Evolutionary conservation across 2,329 filamentous ascomycete species (phyloP).

Genomic region (Sordariomycetes sp.): DNA sequence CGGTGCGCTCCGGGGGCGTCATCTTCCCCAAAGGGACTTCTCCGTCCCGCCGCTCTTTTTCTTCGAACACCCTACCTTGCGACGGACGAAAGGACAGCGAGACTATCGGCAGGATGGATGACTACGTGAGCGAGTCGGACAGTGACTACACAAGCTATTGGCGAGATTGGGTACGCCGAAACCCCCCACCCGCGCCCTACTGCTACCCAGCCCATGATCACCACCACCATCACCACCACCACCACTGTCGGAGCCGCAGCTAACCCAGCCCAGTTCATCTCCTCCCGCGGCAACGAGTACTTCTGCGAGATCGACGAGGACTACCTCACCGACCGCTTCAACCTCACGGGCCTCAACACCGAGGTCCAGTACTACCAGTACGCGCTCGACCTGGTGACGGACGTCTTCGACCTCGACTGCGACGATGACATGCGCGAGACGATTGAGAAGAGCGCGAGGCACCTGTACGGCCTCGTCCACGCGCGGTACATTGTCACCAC

Average conservation of each 20-base stretch:
- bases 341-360: conserved; percentile 90
- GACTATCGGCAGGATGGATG: conserved; percentile 75
- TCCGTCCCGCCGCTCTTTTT: neutral
- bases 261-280: conserved; percentile 86
- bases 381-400: conserved; percentile 91
- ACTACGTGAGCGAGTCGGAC: conserved; percentile 95
- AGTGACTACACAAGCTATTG: conserved; percentile 99
- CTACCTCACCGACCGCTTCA: conserved; percentile 96
- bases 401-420: conserved; percentile 97
- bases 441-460: conserved; percentile 93
- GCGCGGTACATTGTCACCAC: conserved; percentile 96
- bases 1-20: too few relatives aligned
- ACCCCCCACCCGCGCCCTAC: too few relatives aligned
- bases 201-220: too few relatives aligned
- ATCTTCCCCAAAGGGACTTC: neutral
- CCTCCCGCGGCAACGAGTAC: conserved; percentile 94
- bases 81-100: too few relatives aligned
- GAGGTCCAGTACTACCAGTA: conserved; percentile 99
- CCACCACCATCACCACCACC: too few relatives aligned
- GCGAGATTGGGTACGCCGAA: conserved; percentile 92
- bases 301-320: conserved; percentile 99
- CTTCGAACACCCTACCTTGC: neutral
- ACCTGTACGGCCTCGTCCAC: conserved; percentile 92
- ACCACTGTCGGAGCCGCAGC: too few relatives aligned
- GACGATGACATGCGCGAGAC: conserved; percentile 97